Percentiles rank a stretch among this genome's conserved stretches.
These are phyloP conservation scores for Pilaira anomala DNA, from an alignment of 192 early-diverging fungal genomes.

Conservation along the genomic window DNA sequence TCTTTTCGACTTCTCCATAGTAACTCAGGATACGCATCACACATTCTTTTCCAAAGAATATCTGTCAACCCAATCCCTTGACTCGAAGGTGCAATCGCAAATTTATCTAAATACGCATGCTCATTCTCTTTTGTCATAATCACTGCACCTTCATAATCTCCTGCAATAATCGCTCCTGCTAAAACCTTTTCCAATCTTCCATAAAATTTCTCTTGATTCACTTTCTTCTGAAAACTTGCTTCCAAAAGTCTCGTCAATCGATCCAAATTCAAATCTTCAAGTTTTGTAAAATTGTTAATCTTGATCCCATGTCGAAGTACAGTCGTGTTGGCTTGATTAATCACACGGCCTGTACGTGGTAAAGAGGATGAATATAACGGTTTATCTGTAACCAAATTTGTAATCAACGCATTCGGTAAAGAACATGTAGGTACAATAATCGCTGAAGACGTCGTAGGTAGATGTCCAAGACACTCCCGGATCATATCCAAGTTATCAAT, in stretches of 20 bases:
- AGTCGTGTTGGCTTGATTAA: conserved; percentile 58
- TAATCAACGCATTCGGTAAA: conserved; percentile 51
- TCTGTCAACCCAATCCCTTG: conserved; percentile 94
- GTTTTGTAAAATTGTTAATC: conserved; percentile 53
- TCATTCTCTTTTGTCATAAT: conserved; percentile 71
- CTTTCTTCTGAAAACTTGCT: conserved; percentile 64
- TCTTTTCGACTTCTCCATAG: conserved; percentile 81
- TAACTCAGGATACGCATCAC: conserved; percentile 63
- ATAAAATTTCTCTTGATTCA: conserved; percentile 60
- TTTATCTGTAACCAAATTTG: conserved; percentile 78
- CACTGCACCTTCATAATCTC: conserved; percentile 89
- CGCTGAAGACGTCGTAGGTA: conserved; percentile 77
- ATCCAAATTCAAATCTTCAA: conserved; percentile 52
- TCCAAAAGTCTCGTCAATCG: conserved; percentile 66
- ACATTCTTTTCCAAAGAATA: conserved; percentile 86
- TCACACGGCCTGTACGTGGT: conserved; percentile 25
- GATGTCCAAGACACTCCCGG: conserved; percentile 56
- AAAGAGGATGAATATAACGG: conserved; percentile 62
- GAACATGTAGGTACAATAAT: conserved; percentile 59
- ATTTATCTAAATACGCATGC: conserved; percentile 84
- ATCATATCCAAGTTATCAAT: conserved; percentile 58
- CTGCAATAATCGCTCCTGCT: conserved; percentile 72
- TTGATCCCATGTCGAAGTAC: conserved; percentile 76
- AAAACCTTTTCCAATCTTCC: conserved; percentile 49
- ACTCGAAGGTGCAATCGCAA: conserved; percentile 77